Evolutionary conservation across 2,329 filamentous ascomycete genomes (phyloP).

Genomic region (Aspergillus uvarum): DNA sequence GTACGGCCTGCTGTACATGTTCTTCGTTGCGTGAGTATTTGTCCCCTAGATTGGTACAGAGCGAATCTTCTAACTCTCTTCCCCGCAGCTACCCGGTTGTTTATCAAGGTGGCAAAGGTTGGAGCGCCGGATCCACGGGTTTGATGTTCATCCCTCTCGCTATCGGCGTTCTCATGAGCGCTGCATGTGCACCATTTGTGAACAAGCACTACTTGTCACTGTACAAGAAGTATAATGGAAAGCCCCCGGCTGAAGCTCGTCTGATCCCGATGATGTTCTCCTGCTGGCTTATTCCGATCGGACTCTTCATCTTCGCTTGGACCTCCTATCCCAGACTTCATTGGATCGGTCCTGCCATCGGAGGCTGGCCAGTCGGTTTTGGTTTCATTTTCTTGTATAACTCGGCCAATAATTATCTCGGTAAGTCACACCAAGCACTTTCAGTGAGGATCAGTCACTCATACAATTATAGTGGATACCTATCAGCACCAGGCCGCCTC

Average conservation of each 20-base stretch:
- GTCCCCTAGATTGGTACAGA: background rate
- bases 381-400: constrained; percentile 85
- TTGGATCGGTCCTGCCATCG: constrained; percentile 72
- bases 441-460: constrained; percentile 7
- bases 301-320: constrained; percentile 68
- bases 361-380: constrained; percentile 71
- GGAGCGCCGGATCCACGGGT: constrained; percentile 69
- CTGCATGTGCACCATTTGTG: constrained; percentile 67
- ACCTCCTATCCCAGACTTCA: constrained; percentile 63
- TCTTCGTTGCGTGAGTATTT: constrained; percentile 54
- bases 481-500: constrained; percentile 76
- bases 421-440: constrained; percentile 21
- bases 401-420: constrained; percentile 71
- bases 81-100: constrained; percentile 53
- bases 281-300: constrained; percentile 70
- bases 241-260: constrained; percentile 73
- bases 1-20: constrained; percentile 53
- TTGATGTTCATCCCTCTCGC: constrained; percentile 86
- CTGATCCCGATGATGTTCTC: constrained; percentile 79
- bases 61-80: constrained; percentile 15
- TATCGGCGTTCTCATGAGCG: constrained; percentile 69
- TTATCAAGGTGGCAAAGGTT: constrained; percentile 78
- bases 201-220: constrained; percentile 78
- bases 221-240: constrained; percentile 63
- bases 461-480: constrained; percentile 53